phyloP scores from a whole-genome alignment of 257 asterid species.

The Solanum sparsipilum region DNA sequence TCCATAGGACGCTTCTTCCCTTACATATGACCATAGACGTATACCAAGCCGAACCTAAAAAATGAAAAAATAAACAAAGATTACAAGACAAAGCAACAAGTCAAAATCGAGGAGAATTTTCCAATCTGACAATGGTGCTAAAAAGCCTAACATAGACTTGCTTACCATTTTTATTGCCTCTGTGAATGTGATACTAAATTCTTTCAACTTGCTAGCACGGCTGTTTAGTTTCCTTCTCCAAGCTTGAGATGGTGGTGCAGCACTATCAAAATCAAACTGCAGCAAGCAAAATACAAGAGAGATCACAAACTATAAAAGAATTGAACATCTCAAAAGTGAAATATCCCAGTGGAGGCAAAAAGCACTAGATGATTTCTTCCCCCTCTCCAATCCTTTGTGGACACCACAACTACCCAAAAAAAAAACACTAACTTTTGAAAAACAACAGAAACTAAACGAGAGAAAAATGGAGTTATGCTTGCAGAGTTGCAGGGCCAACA shows the following conservation, averaged over 20 bases:
- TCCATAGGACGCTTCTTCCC: constrained; percentile 98
- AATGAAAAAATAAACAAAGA: not conserved
- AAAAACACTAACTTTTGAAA: not conserved
- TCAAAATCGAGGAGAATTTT: not conserved
- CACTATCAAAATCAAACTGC: constrained; percentile 85
- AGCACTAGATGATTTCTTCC: not conserved
- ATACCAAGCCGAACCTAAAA: constrained; percentile 81
- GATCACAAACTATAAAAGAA: not conserved
- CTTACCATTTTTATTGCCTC: constrained; percentile 95
- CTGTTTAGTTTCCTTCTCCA: constrained; percentile 88
- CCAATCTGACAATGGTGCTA: not conserved
- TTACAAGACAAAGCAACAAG: constrained; percentile 4
- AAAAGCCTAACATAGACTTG: not conserved
- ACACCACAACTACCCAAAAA: not conserved
- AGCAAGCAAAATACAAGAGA: constrained; percentile 3
- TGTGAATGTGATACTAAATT: constrained; percentile 78
- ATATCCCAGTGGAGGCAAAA: not conserved
- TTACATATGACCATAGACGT: constrained; percentile 81
- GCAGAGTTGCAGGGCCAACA: not conserved
- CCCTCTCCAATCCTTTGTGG: not conserved
- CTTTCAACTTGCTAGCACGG: constrained; percentile 80
- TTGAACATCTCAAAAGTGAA: not conserved
- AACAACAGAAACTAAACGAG: not conserved
- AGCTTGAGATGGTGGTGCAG: constrained; percentile 90
- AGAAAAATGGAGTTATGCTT: not conserved